Percentiles rank a stretch among this genome's conserved stretches.
These are phyloP conservation scores for Isatis lusitanica DNA, from an alignment of 441 rosid species.

Conservation along the genomic window DNA sequence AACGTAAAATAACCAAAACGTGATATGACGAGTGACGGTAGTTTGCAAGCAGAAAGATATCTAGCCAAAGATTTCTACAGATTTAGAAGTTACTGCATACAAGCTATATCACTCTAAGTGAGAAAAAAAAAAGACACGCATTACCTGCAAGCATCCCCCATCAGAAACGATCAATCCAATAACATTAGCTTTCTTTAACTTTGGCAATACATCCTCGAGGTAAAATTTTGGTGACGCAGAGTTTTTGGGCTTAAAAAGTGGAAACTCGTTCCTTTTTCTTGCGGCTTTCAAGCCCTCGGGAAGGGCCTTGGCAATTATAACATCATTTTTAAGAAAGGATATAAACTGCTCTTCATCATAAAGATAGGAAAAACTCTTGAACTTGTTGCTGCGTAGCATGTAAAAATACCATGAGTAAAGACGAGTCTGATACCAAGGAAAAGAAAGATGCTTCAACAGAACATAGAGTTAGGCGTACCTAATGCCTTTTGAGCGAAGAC, in stretches of 20 bases:
- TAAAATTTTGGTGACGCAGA: slow-evolving; percentile 79
- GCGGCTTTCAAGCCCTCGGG: slow-evolving; percentile 83
- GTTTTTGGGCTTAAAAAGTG: slow-evolving; percentile 74
- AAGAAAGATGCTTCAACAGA: slow-evolving; percentile 1
- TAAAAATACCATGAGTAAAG: slow-evolving; percentile 25
- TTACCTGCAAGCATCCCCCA: slow-evolving; percentile 97
- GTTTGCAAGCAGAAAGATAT: slow-evolving; percentile 21
- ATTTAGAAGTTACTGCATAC: slow-evolving; percentile 5
- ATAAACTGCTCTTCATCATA: slow-evolving; percentile 95
- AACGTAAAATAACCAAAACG: neutral
- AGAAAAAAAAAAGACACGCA: neutral
- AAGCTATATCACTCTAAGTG: slow-evolving; percentile 1
- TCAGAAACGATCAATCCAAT: slow-evolving; percentile 71
- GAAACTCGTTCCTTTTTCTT: slow-evolving; percentile 75
- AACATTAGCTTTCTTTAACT: slow-evolving; percentile 67
- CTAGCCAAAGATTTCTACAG: slow-evolving; percentile 14
- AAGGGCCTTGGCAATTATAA: slow-evolving; percentile 62
- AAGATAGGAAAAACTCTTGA: slow-evolving; percentile 95
- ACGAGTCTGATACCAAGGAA: slow-evolving; percentile 15
- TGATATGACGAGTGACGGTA: neutral
- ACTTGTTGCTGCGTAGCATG: slow-evolving; percentile 59
- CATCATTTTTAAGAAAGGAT: slow-evolving; percentile 82
- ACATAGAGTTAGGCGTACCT: slow-evolving; percentile 51
- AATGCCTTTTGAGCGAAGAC: slow-evolving; percentile 84
- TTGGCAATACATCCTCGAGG: slow-evolving; percentile 75